These are phyloP conservation scores for Neonectria ditissima DNA, from an alignment of 2,329 filamentous ascomycete genomes.

Conservation along the genomic window DNA sequence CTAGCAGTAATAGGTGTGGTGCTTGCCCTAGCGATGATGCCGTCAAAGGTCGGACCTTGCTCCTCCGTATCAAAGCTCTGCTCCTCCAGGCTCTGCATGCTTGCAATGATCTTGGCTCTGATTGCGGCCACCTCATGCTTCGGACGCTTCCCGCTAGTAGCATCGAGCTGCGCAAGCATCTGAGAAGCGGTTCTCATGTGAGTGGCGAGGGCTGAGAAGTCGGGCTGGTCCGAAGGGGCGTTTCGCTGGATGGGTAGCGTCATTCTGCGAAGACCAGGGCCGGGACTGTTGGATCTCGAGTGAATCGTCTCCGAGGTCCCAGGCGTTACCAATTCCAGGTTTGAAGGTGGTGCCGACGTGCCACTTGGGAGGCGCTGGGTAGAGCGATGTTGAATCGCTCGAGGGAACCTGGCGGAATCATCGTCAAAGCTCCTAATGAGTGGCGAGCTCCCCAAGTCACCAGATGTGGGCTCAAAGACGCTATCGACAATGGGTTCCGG, in stretches of 20 bases:
- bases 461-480: constrained; percentile 84
- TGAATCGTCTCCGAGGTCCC: constrained; percentile 76
- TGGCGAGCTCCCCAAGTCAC: constrained; percentile 80
- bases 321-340: constrained; percentile 72
- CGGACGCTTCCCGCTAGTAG: constrained; percentile 82
- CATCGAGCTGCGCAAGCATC: constrained; percentile 86
- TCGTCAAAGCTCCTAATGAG: constrained; percentile 71
- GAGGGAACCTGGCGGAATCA: constrained; percentile 51
- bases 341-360: constrained; percentile 69
- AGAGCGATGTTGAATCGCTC: constrained; percentile 46
- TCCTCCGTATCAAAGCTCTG: constrained; percentile 85
- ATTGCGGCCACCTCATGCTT: constrained; percentile 86
- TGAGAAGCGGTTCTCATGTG: constrained; percentile 90
- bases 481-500: constrained; percentile 71
- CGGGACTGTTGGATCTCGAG: constrained; percentile 77
- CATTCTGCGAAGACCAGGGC: constrained; percentile 65
- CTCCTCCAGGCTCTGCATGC: constrained; percentile 89
- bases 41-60: constrained; percentile 80
- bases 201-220: constrained; percentile 84
- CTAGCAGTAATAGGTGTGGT: constrained; percentile 56
- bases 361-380: constrained; percentile 71
- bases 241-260: constrained; percentile 68
- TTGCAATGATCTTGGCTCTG: constrained; percentile 87
- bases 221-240: constrained; percentile 74
- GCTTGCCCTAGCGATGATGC: constrained; percentile 80